Base-by-base conservation (phyloP, 345 rosid species). In the Raphanus sativus region DNA sequence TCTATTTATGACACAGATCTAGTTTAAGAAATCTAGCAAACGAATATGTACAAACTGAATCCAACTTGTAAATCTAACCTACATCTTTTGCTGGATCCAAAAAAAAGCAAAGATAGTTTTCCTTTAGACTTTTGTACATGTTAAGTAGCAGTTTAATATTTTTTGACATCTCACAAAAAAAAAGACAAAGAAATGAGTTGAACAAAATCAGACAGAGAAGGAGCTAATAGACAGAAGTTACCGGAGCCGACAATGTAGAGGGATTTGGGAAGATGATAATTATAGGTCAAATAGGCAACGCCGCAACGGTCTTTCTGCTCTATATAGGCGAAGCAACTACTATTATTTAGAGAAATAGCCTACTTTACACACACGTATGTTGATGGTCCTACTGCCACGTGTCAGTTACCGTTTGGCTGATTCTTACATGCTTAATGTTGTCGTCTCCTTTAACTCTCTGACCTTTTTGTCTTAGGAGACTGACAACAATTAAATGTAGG, bases 241-340 rank as follows among this genome's bases (percentile, higher is more conserved):
- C 48, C 69, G 62, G 62, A 21, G 69, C 24, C 21, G 21, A 21
- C 21, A 21, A 21, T 21, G 21, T 21, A 21, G 21, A 21, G 21
- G 21, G 21, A 21, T 21, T 21, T 21, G 21, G 21, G 21, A 21
- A 21, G 21, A 21, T 21, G 21, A 21, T 21, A 21, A 21, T 21
- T 52, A 73, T 48, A 63, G 54, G 77, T 40, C 48, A 40, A 40
- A 40, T 40, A 40, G 62, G 26, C 36, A 76, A 68, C 74, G 74
- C 61, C 10, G 26, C 52, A 76, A 68, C 74, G 74, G 60, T 40
- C 30, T 0, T 9, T 34, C 42, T n/a, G 4, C 12, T 40, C 58
- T 64, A 36, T 72, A 54, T 9, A 17, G 64, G n/a, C 38, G 29
- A 13, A 24, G 69, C 62, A 52, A 52, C 21, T 21, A 21, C 21